Conservation (phyloP, 805 yeast genomes). For the Cyberlindnera misumaiensis region DNA sequence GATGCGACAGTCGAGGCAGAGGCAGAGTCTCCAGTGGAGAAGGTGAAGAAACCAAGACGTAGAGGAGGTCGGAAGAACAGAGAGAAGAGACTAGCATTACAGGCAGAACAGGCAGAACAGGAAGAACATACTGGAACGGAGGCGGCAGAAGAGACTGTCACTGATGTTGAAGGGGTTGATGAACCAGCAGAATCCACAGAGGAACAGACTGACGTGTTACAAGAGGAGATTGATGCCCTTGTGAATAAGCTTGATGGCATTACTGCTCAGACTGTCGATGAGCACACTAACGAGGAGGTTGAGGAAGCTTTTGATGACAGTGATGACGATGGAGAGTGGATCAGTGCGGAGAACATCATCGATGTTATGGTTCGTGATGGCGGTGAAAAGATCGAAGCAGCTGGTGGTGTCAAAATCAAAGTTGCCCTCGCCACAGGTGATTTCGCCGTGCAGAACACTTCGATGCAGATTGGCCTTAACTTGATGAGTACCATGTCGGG, state of each 20-base stretch:
- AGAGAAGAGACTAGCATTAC: conserved; percentile 43
- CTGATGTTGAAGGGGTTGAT: conserved; percentile 4
- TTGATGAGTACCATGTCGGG: conserved; percentile 84
- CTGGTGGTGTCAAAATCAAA: conserved; percentile 35
- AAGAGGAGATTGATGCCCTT: conserved; percentile 7
- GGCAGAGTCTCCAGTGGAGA: conserved; percentile 3
- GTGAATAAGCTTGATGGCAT: conserved; percentile 4
- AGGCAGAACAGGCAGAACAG: conserved; percentile 21
- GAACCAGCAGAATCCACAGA: conserved; percentile 4
- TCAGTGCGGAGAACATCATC: conserved; percentile 76
- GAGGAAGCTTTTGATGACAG: conserved; percentile 39
- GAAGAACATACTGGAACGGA: no score
- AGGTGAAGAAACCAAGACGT: conserved; percentile 39
- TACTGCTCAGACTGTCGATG: not conserved
- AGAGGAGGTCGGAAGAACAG: conserved; percentile 64
- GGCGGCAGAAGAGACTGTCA: conserved; percentile 19
- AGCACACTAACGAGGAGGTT: conserved; percentile 13
- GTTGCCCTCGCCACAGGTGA: conserved; percentile 93
- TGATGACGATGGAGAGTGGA: conserved; percentile 88
- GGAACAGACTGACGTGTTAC: conserved; percentile 3
- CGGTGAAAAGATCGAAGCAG: conserved; percentile 48
- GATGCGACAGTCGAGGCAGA: conserved; percentile 3
- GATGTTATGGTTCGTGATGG: conserved; percentile 65
- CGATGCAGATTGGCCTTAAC: conserved; percentile 83
- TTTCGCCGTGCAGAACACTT: conserved; percentile 95